Evolutionary conservation across 768 basidiomycete species (phyloP), one percentile per base, ranked within the genome.

Genomic region (Tephrocybe sp.): DNA sequence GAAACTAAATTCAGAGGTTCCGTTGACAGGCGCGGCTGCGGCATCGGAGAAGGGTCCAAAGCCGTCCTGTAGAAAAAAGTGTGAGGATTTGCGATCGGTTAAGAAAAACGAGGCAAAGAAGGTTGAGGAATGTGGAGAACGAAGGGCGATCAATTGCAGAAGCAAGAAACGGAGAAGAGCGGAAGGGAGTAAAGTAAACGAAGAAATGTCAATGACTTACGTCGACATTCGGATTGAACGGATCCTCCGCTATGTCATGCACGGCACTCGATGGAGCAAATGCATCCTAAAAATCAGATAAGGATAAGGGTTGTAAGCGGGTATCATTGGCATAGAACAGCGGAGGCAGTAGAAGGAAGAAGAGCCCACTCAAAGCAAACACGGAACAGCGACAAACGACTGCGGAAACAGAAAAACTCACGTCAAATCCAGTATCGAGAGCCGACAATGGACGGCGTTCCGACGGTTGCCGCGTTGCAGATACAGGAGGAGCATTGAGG

Each of bases 1-100:
- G 54, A 80, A 80, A 2, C 76, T 79, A 65, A 89, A 88, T 1
- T 78, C 67, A 33, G 68, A 67, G 0, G 72, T 59, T 19, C 42
- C 40, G n/a, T 46, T 47, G 25, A 38, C 18, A 12, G 41, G 4
- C 22, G 41, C 41, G 1, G 76, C 75, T 1, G 81, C 74, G 1
- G 82, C 61, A 61, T 89, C 87, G 1, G 88, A 83, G 68, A 92
- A 91, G 5, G 90, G 88, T 2, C 89, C 90, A 63, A 89, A 88
- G n/a, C 69, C 76, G 47, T 86, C 86, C 65, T 87, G 68, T 30
- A 33, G 56, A 18, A 16, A 52, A 33, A 39, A 36, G 38, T 31
- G 22, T 42, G 49, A 48, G 29, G 24, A 46, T 42, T 30, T 27
- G 24, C 19, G 24, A 24, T 23, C 15, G 43, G 19, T 33, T 50